phyloP scores from a whole-genome alignment of 495 filamentous ascomycete genomes.

The Rhizodiscina lignyota region DNA sequence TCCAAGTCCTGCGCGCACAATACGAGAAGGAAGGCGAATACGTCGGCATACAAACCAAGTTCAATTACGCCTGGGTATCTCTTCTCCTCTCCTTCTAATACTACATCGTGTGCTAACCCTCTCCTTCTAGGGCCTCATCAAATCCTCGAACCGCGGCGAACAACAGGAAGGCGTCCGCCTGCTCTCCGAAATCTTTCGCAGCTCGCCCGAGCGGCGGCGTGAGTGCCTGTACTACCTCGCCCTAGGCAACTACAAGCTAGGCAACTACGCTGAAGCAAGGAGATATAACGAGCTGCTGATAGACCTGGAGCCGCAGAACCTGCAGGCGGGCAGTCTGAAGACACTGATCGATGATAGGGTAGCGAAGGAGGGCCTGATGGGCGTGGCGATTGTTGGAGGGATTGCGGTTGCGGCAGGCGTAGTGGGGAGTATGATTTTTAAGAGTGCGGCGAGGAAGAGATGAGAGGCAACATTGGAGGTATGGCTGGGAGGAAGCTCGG shows the following conservation, averaged over 20 bases:
- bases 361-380: slow-evolving; percentile 80
- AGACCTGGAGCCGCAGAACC: slow-evolving; percentile 73
- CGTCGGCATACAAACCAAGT: slow-evolving; percentile 94
- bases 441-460: slow-evolving; percentile 43
- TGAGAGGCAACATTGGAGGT: too few relatives aligned
- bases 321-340: slow-evolving; percentile 74
- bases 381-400: slow-evolving; percentile 92
- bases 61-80: slow-evolving; percentile 95
- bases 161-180: slow-evolving; percentile 92
- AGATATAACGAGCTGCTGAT: slow-evolving; percentile 86
- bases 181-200: slow-evolving; percentile 92
- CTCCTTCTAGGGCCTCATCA: slow-evolving; percentile 67
- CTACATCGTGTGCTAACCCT: background rate
- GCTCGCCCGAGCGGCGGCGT: slow-evolving; percentile 72
- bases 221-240: slow-evolving; percentile 98
- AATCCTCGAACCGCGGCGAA: slow-evolving; percentile 63
- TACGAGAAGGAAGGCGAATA: slow-evolving; percentile 95
- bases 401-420: slow-evolving; percentile 87
- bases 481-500: too few relatives aligned
- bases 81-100: background rate
- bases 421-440: slow-evolving; percentile 70
- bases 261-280: slow-evolving; percentile 88
- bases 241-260: slow-evolving; percentile 92
- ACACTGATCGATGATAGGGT: slow-evolving; percentile 90
- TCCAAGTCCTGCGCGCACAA: slow-evolving; percentile 78